phyloP scores from a whole-genome alignment of 768 basidiomycete species.

The Cystobasidiopsis lactophilus region DNA sequence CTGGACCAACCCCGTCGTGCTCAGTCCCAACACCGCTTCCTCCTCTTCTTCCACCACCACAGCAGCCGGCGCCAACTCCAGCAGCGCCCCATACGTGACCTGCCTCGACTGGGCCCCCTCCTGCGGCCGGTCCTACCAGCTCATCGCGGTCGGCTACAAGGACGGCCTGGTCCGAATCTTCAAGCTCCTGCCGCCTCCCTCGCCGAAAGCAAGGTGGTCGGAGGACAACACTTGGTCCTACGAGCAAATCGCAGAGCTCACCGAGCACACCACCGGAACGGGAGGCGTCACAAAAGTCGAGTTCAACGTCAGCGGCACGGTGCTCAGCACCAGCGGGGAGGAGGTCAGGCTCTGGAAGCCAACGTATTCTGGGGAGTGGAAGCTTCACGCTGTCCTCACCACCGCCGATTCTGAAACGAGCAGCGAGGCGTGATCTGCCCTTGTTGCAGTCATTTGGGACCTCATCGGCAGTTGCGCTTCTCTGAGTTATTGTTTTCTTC shows the following conservation, averaged over 20 bases:
- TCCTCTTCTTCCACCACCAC: slow-evolving; percentile 24
- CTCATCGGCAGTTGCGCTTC: too few species aligned
- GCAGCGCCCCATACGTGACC: slow-evolving; percentile 36
- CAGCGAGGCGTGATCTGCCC: too few species aligned
- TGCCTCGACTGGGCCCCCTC: slow-evolving; percentile 83
- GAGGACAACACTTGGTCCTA: slow-evolving; percentile 41
- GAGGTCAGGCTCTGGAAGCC: slow-evolving; percentile 62
- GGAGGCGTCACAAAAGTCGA: slow-evolving; percentile 34
- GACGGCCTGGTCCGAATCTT: slow-evolving; percentile 81
- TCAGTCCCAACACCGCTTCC: slow-evolving; percentile 19
- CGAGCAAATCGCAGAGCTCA: slow-evolving; percentile 59
- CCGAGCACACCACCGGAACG: slow-evolving; percentile 29
- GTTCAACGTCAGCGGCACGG: slow-evolving; percentile 70
- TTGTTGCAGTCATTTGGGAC: too few species aligned
- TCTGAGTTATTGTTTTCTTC: too few species aligned
- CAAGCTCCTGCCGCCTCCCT: slow-evolving; percentile 42
- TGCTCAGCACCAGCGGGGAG: slow-evolving; percentile 62
- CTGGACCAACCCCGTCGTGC: slow-evolving; percentile 31
- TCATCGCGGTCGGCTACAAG: slow-evolving; percentile 69
- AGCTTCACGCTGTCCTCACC: too few species aligned
- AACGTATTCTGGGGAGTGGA: slow-evolving; percentile 3
- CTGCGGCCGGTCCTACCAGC: slow-evolving; percentile 80
- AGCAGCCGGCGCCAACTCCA: slow-evolving; percentile 25
- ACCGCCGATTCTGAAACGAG: too few species aligned
- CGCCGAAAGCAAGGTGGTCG: neutral